Evolutionary conservation across 148 eudicot species (phyloP).

Genomic region (Cornus florida): DNA sequence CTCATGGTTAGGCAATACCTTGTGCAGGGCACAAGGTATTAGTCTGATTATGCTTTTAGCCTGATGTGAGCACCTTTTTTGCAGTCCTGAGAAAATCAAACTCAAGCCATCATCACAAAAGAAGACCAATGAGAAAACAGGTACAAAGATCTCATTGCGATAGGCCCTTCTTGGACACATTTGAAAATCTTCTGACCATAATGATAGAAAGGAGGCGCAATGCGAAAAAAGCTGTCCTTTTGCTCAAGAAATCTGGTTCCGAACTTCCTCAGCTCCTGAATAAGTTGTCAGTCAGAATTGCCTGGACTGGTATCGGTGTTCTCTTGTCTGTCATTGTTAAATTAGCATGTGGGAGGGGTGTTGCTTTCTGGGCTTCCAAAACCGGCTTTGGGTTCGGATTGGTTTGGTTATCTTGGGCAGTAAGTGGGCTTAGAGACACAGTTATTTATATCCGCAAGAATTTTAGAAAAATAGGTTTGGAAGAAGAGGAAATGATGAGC

Average conservation of each 20-base stretch:
- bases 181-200: slow-evolving; percentile 69
- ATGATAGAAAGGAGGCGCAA: slow-evolving; percentile 55
- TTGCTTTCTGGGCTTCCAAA: slow-evolving; percentile 51
- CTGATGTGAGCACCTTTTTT: not conserved
- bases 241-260: slow-evolving; percentile 67
- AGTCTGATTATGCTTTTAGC: too few relatives aligned
- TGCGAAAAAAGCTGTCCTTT: slow-evolving; percentile 36
- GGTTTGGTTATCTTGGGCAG: slow-evolving; percentile 75
- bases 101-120: slow-evolving; percentile 30
- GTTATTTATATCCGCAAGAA: slow-evolving; percentile 52
- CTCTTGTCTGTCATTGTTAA: slow-evolving; percentile 58
- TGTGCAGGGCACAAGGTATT: too few relatives aligned
- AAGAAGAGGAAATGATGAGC: slow-evolving; percentile 56
- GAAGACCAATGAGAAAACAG: slow-evolving; percentile 34
- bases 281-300: slow-evolving; percentile 73
- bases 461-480: slow-evolving; percentile 31
- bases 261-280: slow-evolving; percentile 64
- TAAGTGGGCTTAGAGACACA: slow-evolving; percentile 58
- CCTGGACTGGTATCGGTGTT: slow-evolving; percentile 78
- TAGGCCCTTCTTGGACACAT: slow-evolving; percentile 56
- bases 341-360: slow-evolving; percentile 40
- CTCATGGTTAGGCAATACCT: too few relatives aligned
- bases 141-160: slow-evolving; percentile 35
- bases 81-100: slow-evolving; percentile 47
- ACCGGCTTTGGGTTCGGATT: slow-evolving; percentile 69